phyloP scores from a whole-genome alignment of 176 grass and related monocot genomes.

The Oryza coarctata region DNA sequence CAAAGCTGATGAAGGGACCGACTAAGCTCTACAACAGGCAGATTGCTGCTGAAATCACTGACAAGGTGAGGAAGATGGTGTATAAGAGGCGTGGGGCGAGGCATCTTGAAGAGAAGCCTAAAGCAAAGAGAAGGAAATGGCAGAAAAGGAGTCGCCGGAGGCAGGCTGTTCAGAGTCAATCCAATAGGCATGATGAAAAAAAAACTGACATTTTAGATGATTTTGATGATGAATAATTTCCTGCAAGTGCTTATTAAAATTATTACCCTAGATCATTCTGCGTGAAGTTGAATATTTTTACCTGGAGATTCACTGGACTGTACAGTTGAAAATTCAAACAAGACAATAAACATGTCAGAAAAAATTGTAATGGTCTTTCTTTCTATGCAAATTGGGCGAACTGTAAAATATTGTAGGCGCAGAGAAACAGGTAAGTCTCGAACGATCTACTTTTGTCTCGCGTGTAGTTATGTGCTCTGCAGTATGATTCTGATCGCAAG shows the following conservation, averaged over 20 bases:
- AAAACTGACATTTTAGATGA: slow-evolving; percentile 20
- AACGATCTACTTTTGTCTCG: background rate
- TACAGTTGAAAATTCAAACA: background rate
- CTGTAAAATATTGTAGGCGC: background rate
- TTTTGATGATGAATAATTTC: slow-evolving; percentile 36
- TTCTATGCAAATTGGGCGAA: background rate
- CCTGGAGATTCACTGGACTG: background rate
- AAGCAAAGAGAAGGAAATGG: slow-evolving; percentile 55
- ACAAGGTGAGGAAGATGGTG: slow-evolving; percentile 87
- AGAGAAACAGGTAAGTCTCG: no score
- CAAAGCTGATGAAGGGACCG: slow-evolving; percentile 88
- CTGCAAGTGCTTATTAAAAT: no score
- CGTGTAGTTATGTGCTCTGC: background rate
- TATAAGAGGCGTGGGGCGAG: slow-evolving; percentile 92
- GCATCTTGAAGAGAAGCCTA: slow-evolving; percentile 70
- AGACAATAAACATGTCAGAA: background rate
- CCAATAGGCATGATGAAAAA: background rate
- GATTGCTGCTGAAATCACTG: slow-evolving; percentile 81
- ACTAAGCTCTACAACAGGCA: slow-evolving; percentile 86
- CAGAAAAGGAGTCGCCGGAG: slow-evolving; percentile 24
- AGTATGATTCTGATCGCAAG: background rate
- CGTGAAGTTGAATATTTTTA: background rate
- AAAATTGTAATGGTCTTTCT: background rate
- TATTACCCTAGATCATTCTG: background rate
- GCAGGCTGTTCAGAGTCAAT: background rate